A percentile compares a stretch with the other conserved stretches of the same genome.
Evolutionary conservation across 2,329 filamentous ascomycete genomes (phyloP).

Genomic region (Aureobasidium sp.): DNA sequence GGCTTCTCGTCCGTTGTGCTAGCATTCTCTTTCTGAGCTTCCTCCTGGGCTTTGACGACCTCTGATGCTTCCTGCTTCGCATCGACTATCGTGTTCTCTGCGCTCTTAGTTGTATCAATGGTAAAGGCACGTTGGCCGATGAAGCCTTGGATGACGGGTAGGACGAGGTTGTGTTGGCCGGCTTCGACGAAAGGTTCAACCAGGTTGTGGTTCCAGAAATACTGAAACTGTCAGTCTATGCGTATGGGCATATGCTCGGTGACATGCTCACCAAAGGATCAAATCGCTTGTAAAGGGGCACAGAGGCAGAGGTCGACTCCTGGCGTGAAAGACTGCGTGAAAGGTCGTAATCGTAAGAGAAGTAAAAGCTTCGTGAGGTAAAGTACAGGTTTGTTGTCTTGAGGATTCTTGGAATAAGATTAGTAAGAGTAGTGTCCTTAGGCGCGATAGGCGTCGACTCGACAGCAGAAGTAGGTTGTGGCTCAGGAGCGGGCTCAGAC

Average conservation of each 20-base stretch:
- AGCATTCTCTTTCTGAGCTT: slow-evolving; percentile 16
- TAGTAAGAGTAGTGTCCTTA: slow-evolving; percentile 22
- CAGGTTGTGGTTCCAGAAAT: slow-evolving; percentile 86
- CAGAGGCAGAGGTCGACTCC: slow-evolving; percentile 35
- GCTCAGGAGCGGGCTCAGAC: not conserved
- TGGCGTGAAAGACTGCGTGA: slow-evolving; percentile 55
- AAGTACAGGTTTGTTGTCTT: slow-evolving; percentile 80
- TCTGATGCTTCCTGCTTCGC: slow-evolving; percentile 20
- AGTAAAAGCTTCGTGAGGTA: slow-evolving; percentile 79
- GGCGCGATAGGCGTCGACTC: not conserved
- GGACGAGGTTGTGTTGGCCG: slow-evolving; percentile 62
- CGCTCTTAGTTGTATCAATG: slow-evolving; percentile 22
- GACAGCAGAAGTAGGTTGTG: not conserved
- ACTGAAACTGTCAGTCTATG: slow-evolving; percentile 37
- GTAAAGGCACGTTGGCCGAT: slow-evolving; percentile 79
- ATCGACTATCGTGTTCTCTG: slow-evolving; percentile 26
- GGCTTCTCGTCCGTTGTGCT: slow-evolving; percentile 12
- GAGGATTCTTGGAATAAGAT: slow-evolving; percentile 73
- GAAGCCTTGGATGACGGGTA: slow-evolving; percentile 91
- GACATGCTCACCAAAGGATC: slow-evolving; percentile 53
- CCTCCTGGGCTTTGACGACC: slow-evolving; percentile 19
- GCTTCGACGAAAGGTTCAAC: slow-evolving; percentile 65
- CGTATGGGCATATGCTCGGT: slow-evolving; percentile 16
- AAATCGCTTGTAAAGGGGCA: slow-evolving; percentile 63
- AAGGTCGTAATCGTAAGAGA: slow-evolving; percentile 89